phyloP scores from a whole-genome alignment of 2,329 filamentous ascomycete genomes.

The Claviceps citrina region DNA sequence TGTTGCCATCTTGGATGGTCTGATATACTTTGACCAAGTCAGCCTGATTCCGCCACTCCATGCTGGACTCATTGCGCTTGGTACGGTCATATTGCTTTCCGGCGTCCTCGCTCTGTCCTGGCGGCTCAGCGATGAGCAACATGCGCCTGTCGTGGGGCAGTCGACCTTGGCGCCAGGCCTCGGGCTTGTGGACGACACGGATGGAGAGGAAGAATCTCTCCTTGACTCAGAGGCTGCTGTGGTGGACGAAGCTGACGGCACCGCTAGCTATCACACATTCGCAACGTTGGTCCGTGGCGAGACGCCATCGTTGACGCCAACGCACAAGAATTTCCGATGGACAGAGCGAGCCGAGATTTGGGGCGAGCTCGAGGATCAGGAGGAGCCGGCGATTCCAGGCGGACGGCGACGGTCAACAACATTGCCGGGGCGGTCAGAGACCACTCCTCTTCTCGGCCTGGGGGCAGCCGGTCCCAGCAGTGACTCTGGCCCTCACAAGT shows the following conservation, averaged over 20 bases:
- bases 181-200: slow-evolving; percentile 58
- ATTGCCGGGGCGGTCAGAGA: slow-evolving; percentile 26
- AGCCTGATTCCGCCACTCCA: slow-evolving; percentile 61
- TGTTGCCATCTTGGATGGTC: slow-evolving; percentile 87
- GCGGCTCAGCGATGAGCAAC: slow-evolving; percentile 70
- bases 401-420: slow-evolving; percentile 33
- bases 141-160: slow-evolving; percentile 41
- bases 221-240: slow-evolving; percentile 30
- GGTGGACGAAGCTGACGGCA: slow-evolving; percentile 28
- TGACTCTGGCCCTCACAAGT: slow-evolving; percentile 17
- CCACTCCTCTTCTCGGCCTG: slow-evolving; percentile 22
- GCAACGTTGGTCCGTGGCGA: slow-evolving; percentile 20
- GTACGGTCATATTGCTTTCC: slow-evolving; percentile 69
- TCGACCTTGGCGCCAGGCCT: slow-evolving; percentile 69
- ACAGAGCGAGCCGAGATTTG: slow-evolving; percentile 68
- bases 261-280: slow-evolving; percentile 33
- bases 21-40: slow-evolving; percentile 91
- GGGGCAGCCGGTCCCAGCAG: slow-evolving; percentile 17
- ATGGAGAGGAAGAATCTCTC: slow-evolving; percentile 43
- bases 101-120: slow-evolving; percentile 88
- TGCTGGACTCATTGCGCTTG: slow-evolving; percentile 69
- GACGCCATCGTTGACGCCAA: slow-evolving; percentile 20
- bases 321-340: slow-evolving; percentile 37
- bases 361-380: slow-evolving; percentile 71
- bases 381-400: slow-evolving; percentile 25